A percentile compares a stretch with the other conserved stretches of the same genome.
These are phyloP conservation scores for Hortaea sp. DNA, from an alignment of 2,329 filamentous ascomycete genomes.

Conservation along the genomic window DNA sequence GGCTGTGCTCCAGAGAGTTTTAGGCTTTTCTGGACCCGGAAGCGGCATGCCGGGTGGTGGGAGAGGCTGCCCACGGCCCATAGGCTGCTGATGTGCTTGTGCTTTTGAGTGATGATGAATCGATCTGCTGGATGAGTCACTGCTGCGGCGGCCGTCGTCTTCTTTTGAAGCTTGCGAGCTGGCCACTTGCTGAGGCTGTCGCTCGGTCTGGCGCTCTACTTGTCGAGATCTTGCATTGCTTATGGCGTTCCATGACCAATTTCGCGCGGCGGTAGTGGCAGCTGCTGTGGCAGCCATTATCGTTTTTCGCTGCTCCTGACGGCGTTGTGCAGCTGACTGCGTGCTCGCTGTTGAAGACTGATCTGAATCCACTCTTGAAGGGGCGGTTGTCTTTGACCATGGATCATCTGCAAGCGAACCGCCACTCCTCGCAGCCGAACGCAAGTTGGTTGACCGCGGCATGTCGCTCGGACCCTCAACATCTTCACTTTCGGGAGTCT, in stretches of 20 bases:
- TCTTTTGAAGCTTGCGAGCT: not conserved
- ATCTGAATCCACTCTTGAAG: conserved; percentile 2
- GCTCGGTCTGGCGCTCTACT: not conserved
- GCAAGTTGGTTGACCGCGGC: not conserved
- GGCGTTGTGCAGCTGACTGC: not conserved
- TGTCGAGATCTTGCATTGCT: conserved; percentile 6
- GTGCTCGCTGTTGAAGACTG: conserved; percentile 3
- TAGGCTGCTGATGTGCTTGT: conserved; percentile 43
- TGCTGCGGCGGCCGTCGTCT: not conserved
- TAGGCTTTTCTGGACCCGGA: conserved; percentile 35
- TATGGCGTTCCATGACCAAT: conserved; percentile 23
- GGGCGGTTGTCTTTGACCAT: not conserved
- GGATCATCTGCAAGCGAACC: not conserved
- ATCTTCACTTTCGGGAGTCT: too few species aligned
- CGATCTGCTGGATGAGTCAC: not conserved
- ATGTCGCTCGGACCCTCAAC: too few species aligned
- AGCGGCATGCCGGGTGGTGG: conserved; percentile 73
- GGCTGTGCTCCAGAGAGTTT: conserved; percentile 3
- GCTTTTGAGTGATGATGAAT: not conserved
- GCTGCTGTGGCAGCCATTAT: conserved; percentile 22
- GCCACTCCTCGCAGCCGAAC: too few species aligned
- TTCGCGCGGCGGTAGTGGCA: conserved; percentile 22
- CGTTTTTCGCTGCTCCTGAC: conserved; percentile 13
- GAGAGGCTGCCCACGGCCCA: conserved; percentile 72
- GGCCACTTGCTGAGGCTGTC: too few species aligned